A percentile compares a stretch with the other conserved stretches of the same genome.
Conservation (phyloP, 805 yeast species). For the Yarrowia osloensis region DNA sequence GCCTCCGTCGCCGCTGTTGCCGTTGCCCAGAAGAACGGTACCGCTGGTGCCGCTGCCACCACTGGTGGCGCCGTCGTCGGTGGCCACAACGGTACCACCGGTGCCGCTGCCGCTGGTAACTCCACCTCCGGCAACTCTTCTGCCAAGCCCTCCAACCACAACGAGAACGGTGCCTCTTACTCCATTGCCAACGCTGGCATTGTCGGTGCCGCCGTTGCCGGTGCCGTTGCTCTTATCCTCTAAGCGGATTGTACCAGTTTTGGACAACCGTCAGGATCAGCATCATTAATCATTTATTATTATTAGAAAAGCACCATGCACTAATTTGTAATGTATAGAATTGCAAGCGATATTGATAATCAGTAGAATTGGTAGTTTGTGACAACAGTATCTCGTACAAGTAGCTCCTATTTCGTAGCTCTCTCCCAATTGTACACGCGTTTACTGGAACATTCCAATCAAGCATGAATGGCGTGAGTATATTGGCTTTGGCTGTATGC, state of each 20-base stretch:
- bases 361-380: neutral
- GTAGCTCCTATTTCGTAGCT: too few species aligned
- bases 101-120: constrained; percentile 32
- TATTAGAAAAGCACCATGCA: constrained; percentile 28
- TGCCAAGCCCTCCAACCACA: constrained; percentile 37
- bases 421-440: too few species aligned
- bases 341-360: neutral
- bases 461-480: neutral
- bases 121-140: constrained; percentile 37
- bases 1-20: constrained; percentile 40
- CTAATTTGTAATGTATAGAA: constrained; percentile 29
- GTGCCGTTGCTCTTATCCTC: constrained; percentile 45
- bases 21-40: constrained; percentile 34
- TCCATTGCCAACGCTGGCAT: constrained; percentile 45
- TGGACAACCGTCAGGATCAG: neutral
- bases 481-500: neutral
- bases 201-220: constrained; percentile 47
- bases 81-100: constrained; percentile 33
- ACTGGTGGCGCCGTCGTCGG: constrained; percentile 32
- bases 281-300: constrained; percentile 29
- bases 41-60: constrained; percentile 34
- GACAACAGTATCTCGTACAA: neutral
- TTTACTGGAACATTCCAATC: neutral
- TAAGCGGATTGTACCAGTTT: constrained; percentile 34
- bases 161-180: constrained; percentile 39